Evolutionary conservation across 2,329 filamentous ascomycete species (phyloP).

Genomic region (Stemphylium lycopersici): DNA sequence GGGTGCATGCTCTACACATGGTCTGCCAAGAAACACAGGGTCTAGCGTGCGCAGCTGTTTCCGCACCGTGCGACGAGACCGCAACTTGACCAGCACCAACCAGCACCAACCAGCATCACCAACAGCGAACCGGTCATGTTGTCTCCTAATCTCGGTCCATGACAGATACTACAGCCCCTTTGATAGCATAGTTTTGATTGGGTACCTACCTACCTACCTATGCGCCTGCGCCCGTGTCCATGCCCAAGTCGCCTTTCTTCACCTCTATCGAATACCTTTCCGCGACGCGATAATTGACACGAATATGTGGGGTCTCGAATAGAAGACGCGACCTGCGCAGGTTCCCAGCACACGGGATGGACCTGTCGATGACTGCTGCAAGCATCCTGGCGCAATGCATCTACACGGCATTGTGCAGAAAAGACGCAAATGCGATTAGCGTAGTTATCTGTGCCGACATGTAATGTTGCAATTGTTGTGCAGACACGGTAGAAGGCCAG

Average conservation of each 20-base stretch:
- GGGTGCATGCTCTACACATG: slow-evolving; percentile 28
- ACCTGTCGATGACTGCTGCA: background rate
- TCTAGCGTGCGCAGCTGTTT: slow-evolving; percentile 19
- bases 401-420: background rate
- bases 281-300: too few relatives aligned
- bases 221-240: too few relatives aligned
- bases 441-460: background rate
- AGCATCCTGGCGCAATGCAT: background rate
- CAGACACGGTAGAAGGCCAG: background rate
- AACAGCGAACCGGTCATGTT: background rate
- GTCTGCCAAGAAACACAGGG: slow-evolving; percentile 23
- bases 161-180: background rate
- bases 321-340: background rate
- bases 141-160: too few relatives aligned
- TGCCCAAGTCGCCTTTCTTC: background rate
- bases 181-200: background rate
- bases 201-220: too few relatives aligned
- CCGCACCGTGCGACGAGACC: slow-evolving; percentile 11
- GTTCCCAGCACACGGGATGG: background rate
- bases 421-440: background rate
- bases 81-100: background rate
- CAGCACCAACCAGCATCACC: too few relatives aligned
- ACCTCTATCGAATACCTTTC: background rate
- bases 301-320: background rate
- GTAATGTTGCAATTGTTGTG: background rate